phyloP scores from a whole-genome alignment of 768 basidiomycete species.

The Lactarius hatsudake region DNA sequence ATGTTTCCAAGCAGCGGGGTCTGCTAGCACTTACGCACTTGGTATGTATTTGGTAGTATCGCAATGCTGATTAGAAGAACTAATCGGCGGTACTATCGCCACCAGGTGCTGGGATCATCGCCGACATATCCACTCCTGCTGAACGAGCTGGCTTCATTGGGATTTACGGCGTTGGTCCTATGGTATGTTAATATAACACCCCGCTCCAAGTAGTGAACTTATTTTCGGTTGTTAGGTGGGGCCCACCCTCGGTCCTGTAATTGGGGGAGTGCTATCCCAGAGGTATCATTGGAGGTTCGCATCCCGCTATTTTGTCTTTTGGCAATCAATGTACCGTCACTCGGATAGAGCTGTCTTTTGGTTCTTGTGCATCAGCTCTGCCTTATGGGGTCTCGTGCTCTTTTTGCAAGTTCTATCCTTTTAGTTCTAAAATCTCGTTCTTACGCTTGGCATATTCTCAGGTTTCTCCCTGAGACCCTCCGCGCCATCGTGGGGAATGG shows the following conservation, averaged over 20 bases:
- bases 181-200: conserved; percentile 40
- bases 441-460: conserved; percentile 23
- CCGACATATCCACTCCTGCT: conserved; percentile 68
- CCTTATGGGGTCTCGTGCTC: conserved; percentile 37
- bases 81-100: not conserved
- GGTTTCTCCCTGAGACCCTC: conserved; percentile 49
- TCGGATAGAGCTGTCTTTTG: conserved; percentile 41
- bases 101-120: conserved; percentile 69
- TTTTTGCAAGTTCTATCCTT: conserved; percentile 33
- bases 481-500: conserved; percentile 45
- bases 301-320: not conserved
- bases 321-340: not conserved
- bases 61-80: not conserved
- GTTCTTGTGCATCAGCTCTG: conserved; percentile 40
- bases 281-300: conserved; percentile 35
- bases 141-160: conserved; percentile 78
- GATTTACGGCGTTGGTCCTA: conserved; percentile 60
- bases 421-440: not conserved
- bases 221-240: conserved; percentile 30
- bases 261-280: conserved; percentile 46
- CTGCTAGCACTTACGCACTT: conserved; percentile 73
- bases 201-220: not conserved
- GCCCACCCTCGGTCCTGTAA: conserved; percentile 41
- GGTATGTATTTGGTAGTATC: conserved; percentile 39
- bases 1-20: conserved; percentile 75